Percentiles rank a stretch among this genome's conserved stretches.
phyloP scores from a whole-genome alignment of 176 grass and related monocot species.

The Stipa capillata region DNA sequence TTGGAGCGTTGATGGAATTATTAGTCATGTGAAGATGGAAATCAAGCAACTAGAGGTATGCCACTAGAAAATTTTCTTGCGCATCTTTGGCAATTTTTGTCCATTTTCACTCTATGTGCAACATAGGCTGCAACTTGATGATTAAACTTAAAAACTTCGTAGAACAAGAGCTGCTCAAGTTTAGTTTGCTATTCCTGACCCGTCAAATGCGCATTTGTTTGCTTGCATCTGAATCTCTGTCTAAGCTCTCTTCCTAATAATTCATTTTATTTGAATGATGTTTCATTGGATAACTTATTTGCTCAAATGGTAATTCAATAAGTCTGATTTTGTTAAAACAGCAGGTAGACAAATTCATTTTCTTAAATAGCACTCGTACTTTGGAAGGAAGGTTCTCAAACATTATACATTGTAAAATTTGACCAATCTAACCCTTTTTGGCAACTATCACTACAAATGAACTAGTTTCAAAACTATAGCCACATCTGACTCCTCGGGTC shows the following conservation, averaged over 20 bases:
- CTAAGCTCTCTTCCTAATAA: background rate
- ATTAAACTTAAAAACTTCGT: background rate
- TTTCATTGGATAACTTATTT: background rate
- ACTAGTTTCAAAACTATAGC: too few relatives aligned
- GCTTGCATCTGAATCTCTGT: background rate
- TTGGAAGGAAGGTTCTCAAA: too few relatives aligned
- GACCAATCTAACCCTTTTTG: too few relatives aligned
- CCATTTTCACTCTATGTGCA: background rate
- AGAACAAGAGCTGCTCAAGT: background rate
- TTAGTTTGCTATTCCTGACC: background rate
- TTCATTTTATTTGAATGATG: background rate
- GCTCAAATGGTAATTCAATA: background rate
- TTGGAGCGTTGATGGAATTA: background rate
- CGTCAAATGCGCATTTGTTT: background rate
- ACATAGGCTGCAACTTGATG: background rate
- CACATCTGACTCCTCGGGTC: too few relatives aligned
- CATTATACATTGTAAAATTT: too few relatives aligned
- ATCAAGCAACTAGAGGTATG: constrained; percentile 17
- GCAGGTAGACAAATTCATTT: background rate
- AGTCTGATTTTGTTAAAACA: background rate
- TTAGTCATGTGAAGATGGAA: background rate
- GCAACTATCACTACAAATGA: too few relatives aligned
- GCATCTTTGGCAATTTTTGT: background rate
- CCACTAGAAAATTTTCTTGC: background rate
- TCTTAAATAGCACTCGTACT: background rate